phyloP scores from a whole-genome alignment of 371 early-diverging fungal species.

The Capillidium rhysosporum region DNA sequence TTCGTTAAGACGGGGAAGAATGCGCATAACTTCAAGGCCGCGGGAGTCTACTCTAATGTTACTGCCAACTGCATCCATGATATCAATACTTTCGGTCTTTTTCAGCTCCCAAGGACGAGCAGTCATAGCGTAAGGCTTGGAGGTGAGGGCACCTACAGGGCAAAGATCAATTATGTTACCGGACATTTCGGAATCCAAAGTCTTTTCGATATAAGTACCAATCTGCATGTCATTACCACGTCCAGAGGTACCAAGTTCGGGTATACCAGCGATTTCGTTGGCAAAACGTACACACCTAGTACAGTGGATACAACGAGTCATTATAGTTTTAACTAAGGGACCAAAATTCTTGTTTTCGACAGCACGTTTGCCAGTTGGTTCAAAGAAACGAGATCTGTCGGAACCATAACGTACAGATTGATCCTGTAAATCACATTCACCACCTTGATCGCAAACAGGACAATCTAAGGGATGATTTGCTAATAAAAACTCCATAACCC shows the following conservation, averaged over 20 bases:
- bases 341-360: constrained; percentile 95
- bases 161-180: constrained; percentile 95
- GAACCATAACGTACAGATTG: constrained; percentile 89
- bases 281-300: constrained; percentile 96
- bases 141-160: constrained; percentile 93
- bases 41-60: constrained; percentile 93
- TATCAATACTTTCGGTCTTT: constrained; percentile 89
- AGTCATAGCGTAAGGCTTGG: constrained; percentile 88
- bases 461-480: constrained; percentile 97
- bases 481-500: constrained; percentile 93
- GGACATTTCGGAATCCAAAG: constrained; percentile 83
- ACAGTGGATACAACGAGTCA: constrained; percentile 98
- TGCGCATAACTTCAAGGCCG: constrained; percentile 90
- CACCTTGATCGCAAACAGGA: constrained; percentile 97
- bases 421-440: constrained; percentile 97
- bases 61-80: constrained; percentile 82
- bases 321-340: constrained; percentile 85
- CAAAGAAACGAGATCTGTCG: constrained; percentile 79
- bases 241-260: constrained; percentile 87
- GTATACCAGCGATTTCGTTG: constrained; percentile 92
- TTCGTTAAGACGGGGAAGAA: constrained; percentile 86
- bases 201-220: constrained; percentile 82
- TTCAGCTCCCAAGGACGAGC: constrained; percentile 95
- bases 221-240: constrained; percentile 97
- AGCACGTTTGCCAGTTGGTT: constrained; percentile 78